Evolutionary conservation across 106 monocot species (phyloP), one percentile per base, ranked within the genome.

Genomic region (Dendrobium nobile): DNA sequence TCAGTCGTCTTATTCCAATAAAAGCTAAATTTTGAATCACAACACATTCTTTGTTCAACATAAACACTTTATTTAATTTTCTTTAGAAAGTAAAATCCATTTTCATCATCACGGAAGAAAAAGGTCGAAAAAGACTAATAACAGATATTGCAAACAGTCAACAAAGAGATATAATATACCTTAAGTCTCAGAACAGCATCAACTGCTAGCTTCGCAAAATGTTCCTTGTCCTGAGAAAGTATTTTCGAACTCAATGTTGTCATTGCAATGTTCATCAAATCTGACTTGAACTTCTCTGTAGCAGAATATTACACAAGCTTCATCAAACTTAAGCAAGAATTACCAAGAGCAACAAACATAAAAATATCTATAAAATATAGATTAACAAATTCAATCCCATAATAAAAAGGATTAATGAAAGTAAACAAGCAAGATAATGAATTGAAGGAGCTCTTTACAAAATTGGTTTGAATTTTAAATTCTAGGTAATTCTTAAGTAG

Each of bases 161-260:
- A 61, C 61, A 19, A 70, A 4, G 22, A 70, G 33, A 70, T 70
- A 37, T 37, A 70, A 28, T 26, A 64, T 83, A 94, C 97, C 97
- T 98, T 98, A 59, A 98, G 91, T 83, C 92, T 92, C 84, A 99
- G 44, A 80, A 99, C 98, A 87, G 98, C 98, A 88, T 99, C 98
- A 15, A 99, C 98, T 64, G 98, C 98, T 65, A 99, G 83, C 77
- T 88, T 89, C 51, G 98, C 98, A 83, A 99, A 99, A 78, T 99
- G 93, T 22, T 99, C 98, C 79, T 95, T 99, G 79, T 99, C 98
- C 83, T 99, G 94, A 20, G 94, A 92, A 42, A 99, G 88, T 78
- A 99, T 99, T 80, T 99, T 99, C 40, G 98, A 99, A 79, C 98
- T 91, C 79, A 99, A 82, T 54, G 98, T 99, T 61, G 98, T 99